phyloP scores from a whole-genome alignment of 2,329 filamentous ascomycete species.

The Massarina eburnea region DNA sequence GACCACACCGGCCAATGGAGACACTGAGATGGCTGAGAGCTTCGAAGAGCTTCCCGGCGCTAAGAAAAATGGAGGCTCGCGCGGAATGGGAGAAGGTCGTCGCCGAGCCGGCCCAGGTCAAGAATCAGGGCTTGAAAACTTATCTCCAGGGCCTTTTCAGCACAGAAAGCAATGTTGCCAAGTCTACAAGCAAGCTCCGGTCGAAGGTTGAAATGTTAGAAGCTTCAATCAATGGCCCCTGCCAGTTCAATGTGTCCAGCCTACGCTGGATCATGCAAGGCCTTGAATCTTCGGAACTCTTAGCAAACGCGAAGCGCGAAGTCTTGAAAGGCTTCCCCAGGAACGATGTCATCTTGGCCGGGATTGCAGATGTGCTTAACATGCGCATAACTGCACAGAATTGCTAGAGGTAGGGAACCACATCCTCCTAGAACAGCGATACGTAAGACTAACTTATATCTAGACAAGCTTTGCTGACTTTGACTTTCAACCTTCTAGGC shows the following conservation, averaged over 20 bases:
- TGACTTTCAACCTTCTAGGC: not conserved
- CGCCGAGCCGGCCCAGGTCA: slow-evolving; percentile 29
- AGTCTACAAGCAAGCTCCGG: slow-evolving; percentile 20
- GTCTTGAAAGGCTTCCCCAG: slow-evolving; percentile 35
- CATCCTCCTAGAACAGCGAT: slow-evolving; percentile 30
- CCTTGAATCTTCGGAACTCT: slow-evolving; percentile 48
- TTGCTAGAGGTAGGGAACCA: slow-evolving; percentile 35
- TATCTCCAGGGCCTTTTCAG: slow-evolving; percentile 30
- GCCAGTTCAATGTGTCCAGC: slow-evolving; percentile 36
- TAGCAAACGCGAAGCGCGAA: slow-evolving; percentile 44
- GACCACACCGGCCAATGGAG: slow-evolving; percentile 13
- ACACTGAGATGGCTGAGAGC: slow-evolving; percentile 28
- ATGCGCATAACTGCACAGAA: slow-evolving; percentile 30
- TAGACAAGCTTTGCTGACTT: too few relatives aligned
- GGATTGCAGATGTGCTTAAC: slow-evolving; percentile 36
- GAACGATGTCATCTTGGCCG: slow-evolving; percentile 33
- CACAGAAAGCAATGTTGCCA: slow-evolving; percentile 18
- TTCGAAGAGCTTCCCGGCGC: slow-evolving; percentile 35
- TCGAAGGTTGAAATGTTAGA: slow-evolving; percentile 24
- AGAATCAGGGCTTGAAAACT: slow-evolving; percentile 19
- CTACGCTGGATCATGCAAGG: slow-evolving; percentile 48
- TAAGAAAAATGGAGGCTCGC: slow-evolving; percentile 32
- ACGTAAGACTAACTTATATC: too few relatives aligned
- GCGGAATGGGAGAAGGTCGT: slow-evolving; percentile 35
- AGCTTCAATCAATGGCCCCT: slow-evolving; percentile 13